Evolutionary conservation across 129 eudicot genomes (phyloP).

Genomic region (Oenanthe sinensis): DNA sequence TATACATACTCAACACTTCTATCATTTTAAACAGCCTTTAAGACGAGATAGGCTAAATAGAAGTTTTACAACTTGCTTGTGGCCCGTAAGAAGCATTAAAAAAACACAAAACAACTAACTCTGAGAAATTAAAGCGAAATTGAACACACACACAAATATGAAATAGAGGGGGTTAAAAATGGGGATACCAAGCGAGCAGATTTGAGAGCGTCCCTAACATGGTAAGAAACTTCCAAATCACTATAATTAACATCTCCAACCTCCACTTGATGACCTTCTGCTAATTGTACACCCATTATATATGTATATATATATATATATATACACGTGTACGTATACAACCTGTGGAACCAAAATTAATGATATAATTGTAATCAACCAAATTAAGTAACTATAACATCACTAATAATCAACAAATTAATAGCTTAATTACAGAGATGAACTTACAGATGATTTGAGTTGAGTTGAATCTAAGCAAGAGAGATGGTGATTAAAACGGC

Average conservation of each 20-base stretch:
- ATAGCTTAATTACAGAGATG: not conserved
- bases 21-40: not conserved
- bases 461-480: not conserved
- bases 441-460: not conserved
- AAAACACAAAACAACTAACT: not conserved
- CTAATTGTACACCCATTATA: slow-evolving; percentile 31
- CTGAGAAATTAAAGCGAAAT: not conserved
- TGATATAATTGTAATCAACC: not conserved
- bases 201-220: slow-evolving; percentile 39
- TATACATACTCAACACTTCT: too few species aligned
- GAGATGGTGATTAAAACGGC: not conserved
- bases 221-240: slow-evolving; percentile 34
- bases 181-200: slow-evolving; percentile 29
- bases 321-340: not conserved
- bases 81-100: not conserved
- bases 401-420: not conserved
- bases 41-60: not conserved
- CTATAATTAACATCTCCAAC: slow-evolving; percentile 21
- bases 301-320: too few species aligned
- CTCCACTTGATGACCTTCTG: slow-evolving; percentile 6
- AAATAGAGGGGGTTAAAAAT: not conserved
- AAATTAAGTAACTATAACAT: not conserved
- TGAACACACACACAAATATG: not conserved
- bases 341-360: not conserved
- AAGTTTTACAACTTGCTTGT: not conserved